A percentile compares a stretch with the other conserved stretches of the same genome.
phyloP scores from a whole-genome alignment of 345 rosid genomes.

The Geranium brycei region DNA sequence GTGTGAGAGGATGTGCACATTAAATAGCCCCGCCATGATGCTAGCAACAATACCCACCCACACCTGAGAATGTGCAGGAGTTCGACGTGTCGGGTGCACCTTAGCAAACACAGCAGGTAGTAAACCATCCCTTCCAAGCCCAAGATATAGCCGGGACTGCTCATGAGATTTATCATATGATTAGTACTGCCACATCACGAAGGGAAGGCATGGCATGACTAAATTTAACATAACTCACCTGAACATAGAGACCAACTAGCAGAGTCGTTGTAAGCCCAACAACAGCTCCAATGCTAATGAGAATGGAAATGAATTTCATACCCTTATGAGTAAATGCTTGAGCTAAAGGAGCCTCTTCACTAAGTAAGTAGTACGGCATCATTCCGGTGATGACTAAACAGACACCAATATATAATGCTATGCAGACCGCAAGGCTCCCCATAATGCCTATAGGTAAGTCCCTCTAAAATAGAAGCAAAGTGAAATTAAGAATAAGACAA shows the following conservation, averaged over 20 bases:
- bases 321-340: constrained; percentile 80
- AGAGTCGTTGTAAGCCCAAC: constrained; percentile 95
- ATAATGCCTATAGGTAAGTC: constrained; percentile 83
- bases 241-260: constrained; percentile 94
- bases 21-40: constrained; percentile 66
- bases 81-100: constrained; percentile 65
- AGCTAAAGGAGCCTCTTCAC: constrained; percentile 88
- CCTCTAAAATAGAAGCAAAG: constrained; percentile 39
- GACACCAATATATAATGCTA: constrained; percentile 60
- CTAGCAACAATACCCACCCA: constrained; percentile 88
- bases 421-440: constrained; percentile 78
- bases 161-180: constrained; percentile 17
- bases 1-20: constrained; percentile 69
- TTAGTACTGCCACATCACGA: neutral
- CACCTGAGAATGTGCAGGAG: constrained; percentile 85
- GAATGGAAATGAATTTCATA: constrained; percentile 58
- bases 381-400: constrained; percentile 95
- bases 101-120: constrained; percentile 78
- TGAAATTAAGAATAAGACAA: constrained; percentile 3
- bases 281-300: constrained; percentile 87
- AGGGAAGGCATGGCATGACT: neutral
- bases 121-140: constrained; percentile 91
- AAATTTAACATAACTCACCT: constrained; percentile 32
- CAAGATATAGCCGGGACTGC: constrained; percentile 89
- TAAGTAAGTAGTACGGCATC: constrained; percentile 61